Evolutionary conservation across 208 protist genomes (phyloP).

Genomic region (Crithidia thermophila): DNA sequence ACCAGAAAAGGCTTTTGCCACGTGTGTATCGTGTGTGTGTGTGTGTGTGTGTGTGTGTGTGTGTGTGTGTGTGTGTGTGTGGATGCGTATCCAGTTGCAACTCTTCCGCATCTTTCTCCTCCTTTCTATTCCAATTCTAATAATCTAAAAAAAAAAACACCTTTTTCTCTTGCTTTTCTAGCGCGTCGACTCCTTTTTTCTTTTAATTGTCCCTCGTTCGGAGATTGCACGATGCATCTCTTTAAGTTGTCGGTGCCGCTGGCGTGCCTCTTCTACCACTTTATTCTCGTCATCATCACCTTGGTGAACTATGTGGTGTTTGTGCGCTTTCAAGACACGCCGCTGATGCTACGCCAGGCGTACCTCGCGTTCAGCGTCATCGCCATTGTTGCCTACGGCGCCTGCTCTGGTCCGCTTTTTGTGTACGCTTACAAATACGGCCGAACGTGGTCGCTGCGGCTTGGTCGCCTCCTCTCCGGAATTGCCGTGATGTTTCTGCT

Average conservation of each 20-base stretch:
- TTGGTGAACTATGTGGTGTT: slow-evolving; percentile 64
- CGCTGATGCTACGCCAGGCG: slow-evolving; percentile 19
- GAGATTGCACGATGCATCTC: slow-evolving; percentile 45
- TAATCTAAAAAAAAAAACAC: slow-evolving; percentile 2
- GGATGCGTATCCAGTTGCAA: slow-evolving; percentile 1
- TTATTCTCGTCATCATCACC: slow-evolving; percentile 51
- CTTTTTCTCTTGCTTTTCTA: not conserved
- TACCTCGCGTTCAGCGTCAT: slow-evolving; percentile 71
- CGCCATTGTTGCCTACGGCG: slow-evolving; percentile 45
- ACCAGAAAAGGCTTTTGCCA: no score
- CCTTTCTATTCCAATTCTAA: not conserved
- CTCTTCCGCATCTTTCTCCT: not conserved
- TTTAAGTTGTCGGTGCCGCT: slow-evolving; percentile 64
- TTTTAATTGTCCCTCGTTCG: no score
- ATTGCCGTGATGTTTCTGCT: slow-evolving; percentile 66
- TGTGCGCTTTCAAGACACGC: slow-evolving; percentile 9
- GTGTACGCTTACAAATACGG: slow-evolving; percentile 88
- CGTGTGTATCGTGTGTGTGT: slow-evolving; percentile 18
- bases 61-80: slow-evolving; percentile 10
- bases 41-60: slow-evolving; percentile 5
- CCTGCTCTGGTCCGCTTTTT: slow-evolving; percentile 60
- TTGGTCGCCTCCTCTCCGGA: slow-evolving; percentile 41
- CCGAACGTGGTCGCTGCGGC: slow-evolving; percentile 29
- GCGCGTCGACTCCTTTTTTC: no score
- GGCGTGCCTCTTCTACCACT: slow-evolving; percentile 67